Conservation (phyloP, 768 basidiomycete genomes). For the Hirschioporus abietinus region DNA sequence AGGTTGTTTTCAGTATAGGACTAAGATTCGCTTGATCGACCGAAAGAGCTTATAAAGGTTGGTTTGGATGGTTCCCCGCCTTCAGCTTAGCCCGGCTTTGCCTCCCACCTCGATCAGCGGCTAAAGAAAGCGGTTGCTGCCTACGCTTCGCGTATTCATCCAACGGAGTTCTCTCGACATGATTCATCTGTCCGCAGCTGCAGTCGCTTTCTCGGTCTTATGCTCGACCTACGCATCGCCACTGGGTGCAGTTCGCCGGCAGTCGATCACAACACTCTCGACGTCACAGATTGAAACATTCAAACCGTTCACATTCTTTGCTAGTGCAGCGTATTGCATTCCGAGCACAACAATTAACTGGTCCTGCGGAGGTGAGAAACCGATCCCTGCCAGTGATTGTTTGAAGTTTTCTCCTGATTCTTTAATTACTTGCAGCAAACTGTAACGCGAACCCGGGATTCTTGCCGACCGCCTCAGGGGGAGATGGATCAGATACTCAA, state of each 20-base stretch:
- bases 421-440: slow-evolving; percentile 27
- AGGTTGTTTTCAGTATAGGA: background rate
- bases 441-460: slow-evolving; percentile 46
- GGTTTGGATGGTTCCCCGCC: background rate
- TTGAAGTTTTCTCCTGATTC: background rate
- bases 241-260: background rate
- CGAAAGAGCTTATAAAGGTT: background rate
- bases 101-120: too few species aligned
- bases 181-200: slow-evolving; percentile 56
- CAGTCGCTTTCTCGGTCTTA: slow-evolving; percentile 83
- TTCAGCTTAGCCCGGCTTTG: too few species aligned
- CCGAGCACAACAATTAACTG: slow-evolving; percentile 16
- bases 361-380: slow-evolving; percentile 20
- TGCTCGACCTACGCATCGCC: slow-evolving; percentile 63
- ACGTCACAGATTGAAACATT: slow-evolving; percentile 20
- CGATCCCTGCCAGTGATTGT: background rate
- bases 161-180: background rate
- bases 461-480: slow-evolving; percentile 41
- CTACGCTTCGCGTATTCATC: too few species aligned
- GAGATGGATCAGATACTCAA: slow-evolving; percentile 36
- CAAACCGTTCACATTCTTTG: slow-evolving; percentile 17
- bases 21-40: background rate
- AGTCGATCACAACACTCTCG: slow-evolving; percentile 11
- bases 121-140: too few species aligned
- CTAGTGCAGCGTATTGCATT: slow-evolving; percentile 18